Evolutionary conservation across 257 asterid species (phyloP).

Genomic region (Forsythia suspensa): DNA sequence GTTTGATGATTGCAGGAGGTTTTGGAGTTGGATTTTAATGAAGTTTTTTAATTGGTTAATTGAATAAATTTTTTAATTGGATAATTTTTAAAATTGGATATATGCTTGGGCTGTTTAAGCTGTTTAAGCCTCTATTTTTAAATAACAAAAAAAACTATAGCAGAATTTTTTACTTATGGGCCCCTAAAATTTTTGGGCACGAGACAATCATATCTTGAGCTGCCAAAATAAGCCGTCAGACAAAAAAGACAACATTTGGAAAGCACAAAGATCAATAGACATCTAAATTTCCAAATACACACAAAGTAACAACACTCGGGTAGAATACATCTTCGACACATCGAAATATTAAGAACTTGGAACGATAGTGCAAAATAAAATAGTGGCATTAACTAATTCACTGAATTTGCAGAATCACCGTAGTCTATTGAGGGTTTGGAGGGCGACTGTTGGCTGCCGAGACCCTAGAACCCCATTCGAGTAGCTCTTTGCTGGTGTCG

Average conservation of each 20-base stretch:
- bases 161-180: too few relatives aligned
- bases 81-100: too few relatives aligned
- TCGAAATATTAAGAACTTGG: not conserved
- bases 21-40: too few relatives aligned
- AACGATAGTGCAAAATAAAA: not conserved
- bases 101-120: too few relatives aligned
- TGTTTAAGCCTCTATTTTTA: too few relatives aligned
- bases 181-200: too few relatives aligned
- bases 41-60: too few relatives aligned
- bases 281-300: not conserved
- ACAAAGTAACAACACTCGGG: not conserved
- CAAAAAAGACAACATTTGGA: not conserved
- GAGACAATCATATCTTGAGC: too few relatives aligned
- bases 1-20: too few relatives aligned
- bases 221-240: not conserved
- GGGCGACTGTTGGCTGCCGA: conserved; percentile 82
- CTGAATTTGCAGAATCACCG: not conserved
- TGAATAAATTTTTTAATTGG: too few relatives aligned
- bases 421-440: conserved; percentile 68
- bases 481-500: conserved; percentile 87
- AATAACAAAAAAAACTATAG: too few relatives aligned
- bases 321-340: not conserved
- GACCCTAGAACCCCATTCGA: conserved; percentile 89
- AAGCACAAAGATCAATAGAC: not conserved
- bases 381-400: not conserved